These are phyloP conservation scores for Comarum palustre DNA, from an alignment of 306 rosid species.

Conservation along the genomic window DNA sequence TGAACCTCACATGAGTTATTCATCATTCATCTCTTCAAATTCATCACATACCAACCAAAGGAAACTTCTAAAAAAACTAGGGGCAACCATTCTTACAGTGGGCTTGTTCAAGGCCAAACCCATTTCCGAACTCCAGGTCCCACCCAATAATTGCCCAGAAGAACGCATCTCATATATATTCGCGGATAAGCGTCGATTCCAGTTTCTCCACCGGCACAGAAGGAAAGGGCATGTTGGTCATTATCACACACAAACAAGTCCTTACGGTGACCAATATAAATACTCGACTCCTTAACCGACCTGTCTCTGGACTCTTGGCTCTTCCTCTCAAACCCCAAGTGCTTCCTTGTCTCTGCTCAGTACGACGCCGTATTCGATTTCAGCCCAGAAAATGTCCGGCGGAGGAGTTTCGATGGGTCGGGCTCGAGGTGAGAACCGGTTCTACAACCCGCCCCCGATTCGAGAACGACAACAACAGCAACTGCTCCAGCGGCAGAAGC, in stretches of 20 bases:
- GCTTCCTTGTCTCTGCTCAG: neutral
- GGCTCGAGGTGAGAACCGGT: constrained; percentile 71
- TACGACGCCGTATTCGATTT: neutral
- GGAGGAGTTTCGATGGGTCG: constrained; percentile 64
- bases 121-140: neutral
- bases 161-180: neutral
- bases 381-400: constrained; percentile 46
- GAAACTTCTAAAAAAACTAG: no score
- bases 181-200: neutral
- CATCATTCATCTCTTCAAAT: no score
- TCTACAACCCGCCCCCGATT: constrained; percentile 77
- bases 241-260: neutral
- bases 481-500: constrained; percentile 22
- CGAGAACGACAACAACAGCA: constrained; percentile 58
- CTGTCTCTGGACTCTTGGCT: constrained; percentile 3
- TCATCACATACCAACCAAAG: no score
- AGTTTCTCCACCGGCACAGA: neutral
- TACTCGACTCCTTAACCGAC: no score
- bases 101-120: neutral
- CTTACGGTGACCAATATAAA: neutral
- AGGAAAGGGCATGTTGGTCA: neutral
- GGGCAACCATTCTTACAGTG: neutral
- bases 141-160: neutral
- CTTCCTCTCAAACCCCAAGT: neutral
- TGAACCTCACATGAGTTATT: no score